Percentiles rank a stretch among this genome's conserved stretches.
Conservation (phyloP, 371 early-diverging fungal genomes). For the Encephalitozoon hellem region DNA sequence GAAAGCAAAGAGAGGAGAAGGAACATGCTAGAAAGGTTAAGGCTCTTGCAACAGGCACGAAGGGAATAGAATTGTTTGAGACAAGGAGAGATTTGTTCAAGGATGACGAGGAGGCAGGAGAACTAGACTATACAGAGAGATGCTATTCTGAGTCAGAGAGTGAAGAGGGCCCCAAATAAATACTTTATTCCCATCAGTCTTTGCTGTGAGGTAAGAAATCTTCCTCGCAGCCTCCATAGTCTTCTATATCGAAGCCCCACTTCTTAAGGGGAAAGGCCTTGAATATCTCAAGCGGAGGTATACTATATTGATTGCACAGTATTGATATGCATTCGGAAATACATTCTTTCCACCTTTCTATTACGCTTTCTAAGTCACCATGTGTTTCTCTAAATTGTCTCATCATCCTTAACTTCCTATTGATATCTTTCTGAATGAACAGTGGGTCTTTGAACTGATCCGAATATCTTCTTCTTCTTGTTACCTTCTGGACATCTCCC, state of each 20-base stretch:
- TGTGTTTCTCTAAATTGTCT: slow-evolving; percentile 34
- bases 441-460: slow-evolving; percentile 49
- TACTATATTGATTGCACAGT: slow-evolving; percentile 26
- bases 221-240: slow-evolving; percentile 26
- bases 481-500: background rate
- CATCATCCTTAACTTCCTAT: slow-evolving; percentile 50
- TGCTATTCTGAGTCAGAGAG: slow-evolving; percentile 36
- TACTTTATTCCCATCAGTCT: background rate
- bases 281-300: slow-evolving; percentile 33
- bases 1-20: slow-evolving; percentile 70
- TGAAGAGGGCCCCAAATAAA: slow-evolving; percentile 11
- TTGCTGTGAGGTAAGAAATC: background rate
- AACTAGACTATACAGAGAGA: slow-evolving; percentile 54
- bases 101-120: slow-evolving; percentile 66
- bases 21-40: slow-evolving; percentile 74
- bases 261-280: slow-evolving; percentile 34
- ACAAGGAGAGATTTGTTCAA: slow-evolving; percentile 79
- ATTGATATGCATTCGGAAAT: slow-evolving; percentile 40
- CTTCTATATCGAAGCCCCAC: slow-evolving; percentile 42
- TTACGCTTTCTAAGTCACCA: slow-evolving; percentile 21
- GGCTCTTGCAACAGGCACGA: slow-evolving; percentile 40
- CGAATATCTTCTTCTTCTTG: slow-evolving; percentile 43
- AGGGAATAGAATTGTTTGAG: slow-evolving; percentile 85
- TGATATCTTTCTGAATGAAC: slow-evolving; percentile 42
- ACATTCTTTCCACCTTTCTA: slow-evolving; percentile 36